Conservation (phyloP, 805 yeast species). For the Candida maesae region DNA sequence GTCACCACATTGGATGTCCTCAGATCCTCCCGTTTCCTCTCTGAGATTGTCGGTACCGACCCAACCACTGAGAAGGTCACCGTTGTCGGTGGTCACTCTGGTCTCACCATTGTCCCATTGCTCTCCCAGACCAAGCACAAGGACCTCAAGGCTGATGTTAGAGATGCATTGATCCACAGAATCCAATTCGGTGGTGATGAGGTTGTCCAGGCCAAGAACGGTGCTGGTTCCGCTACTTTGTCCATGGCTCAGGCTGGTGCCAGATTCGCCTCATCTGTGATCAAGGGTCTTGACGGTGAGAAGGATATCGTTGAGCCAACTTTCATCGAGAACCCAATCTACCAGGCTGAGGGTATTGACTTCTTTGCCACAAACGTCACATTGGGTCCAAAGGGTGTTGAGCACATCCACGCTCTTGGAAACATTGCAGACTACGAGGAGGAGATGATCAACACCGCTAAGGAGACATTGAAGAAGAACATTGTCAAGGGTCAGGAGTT, state of each 20-base stretch:
- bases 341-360: conserved; percentile 81
- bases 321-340: conserved; percentile 77
- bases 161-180: conserved; percentile 70
- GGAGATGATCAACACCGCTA: conserved; percentile 85
- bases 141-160: conserved; percentile 59
- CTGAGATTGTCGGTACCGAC: conserved; percentile 57
- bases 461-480: conserved; percentile 40
- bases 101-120: conserved; percentile 92
- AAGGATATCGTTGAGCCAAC: conserved; percentile 62
- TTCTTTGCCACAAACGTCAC: conserved; percentile 96
- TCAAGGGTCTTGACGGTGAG: conserved; percentile 63
- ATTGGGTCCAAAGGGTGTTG: conserved; percentile 88
- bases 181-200: conserved; percentile 97
- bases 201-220: conserved; percentile 89
- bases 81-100: conserved; percentile 97
- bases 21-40: conserved; percentile 85
- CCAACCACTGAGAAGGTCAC: conserved; percentile 79
- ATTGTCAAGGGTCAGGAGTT: conserved; percentile 92
- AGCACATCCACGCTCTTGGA: conserved; percentile 76
- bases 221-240: conserved; percentile 90
- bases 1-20: conserved; percentile 92
- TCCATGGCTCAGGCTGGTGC: conserved; percentile 95
- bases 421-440: conserved; percentile 73
- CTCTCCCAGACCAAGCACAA: conserved; percentile 79
- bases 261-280: conserved; percentile 61